phyloP scores from a whole-genome alignment of 2,329 filamentous ascomycete genomes.

The Elsinoe perseae region DNA sequence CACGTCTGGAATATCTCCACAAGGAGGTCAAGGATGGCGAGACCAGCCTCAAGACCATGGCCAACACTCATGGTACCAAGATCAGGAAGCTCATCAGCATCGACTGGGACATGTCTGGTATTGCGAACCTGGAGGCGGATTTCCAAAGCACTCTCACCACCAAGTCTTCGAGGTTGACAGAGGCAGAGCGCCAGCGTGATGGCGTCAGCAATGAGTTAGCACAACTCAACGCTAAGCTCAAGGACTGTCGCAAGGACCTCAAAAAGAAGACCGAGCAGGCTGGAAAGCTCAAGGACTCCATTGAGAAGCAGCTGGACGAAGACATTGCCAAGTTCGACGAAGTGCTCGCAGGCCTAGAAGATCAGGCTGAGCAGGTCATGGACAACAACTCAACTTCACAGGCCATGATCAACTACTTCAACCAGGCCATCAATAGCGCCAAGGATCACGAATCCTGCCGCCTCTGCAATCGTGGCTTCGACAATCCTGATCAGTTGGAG shows the following conservation, averaged over 20 bases:
- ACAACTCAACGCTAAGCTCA: constrained; percentile 66
- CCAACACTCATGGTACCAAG: constrained; percentile 63
- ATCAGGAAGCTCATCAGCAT: constrained; percentile 57
- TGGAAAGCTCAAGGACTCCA: constrained; percentile 48
- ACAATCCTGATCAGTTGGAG: constrained; percentile 46
- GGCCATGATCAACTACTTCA: constrained; percentile 45
- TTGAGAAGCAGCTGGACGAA: constrained; percentile 51
- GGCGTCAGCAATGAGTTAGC: constrained; percentile 63
- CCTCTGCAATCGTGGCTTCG: constrained; percentile 65
- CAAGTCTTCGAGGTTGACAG: constrained; percentile 51
- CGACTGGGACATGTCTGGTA: constrained; percentile 59
- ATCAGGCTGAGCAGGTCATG: constrained; percentile 39
- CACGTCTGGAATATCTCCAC: constrained; percentile 73
- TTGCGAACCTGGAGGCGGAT: constrained; percentile 51
- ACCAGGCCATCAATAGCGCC: constrained; percentile 57
- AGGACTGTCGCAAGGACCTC: constrained; percentile 55
- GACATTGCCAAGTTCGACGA: constrained; percentile 46
- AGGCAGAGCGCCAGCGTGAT: constrained; percentile 64
- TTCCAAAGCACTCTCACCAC: constrained; percentile 58
- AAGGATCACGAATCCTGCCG: constrained; percentile 65
- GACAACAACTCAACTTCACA: constrained; percentile 23
- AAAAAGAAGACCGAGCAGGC: constrained; percentile 58
- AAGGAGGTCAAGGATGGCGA: constrained; percentile 70
- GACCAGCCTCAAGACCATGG: constrained; percentile 69
- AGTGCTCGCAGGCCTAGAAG: constrained; percentile 45